Evolutionary conservation across 257 asterid species (phyloP), one percentile per base, ranked within the genome.

Genomic region (Fraxinus pennsylvanica): DNA sequence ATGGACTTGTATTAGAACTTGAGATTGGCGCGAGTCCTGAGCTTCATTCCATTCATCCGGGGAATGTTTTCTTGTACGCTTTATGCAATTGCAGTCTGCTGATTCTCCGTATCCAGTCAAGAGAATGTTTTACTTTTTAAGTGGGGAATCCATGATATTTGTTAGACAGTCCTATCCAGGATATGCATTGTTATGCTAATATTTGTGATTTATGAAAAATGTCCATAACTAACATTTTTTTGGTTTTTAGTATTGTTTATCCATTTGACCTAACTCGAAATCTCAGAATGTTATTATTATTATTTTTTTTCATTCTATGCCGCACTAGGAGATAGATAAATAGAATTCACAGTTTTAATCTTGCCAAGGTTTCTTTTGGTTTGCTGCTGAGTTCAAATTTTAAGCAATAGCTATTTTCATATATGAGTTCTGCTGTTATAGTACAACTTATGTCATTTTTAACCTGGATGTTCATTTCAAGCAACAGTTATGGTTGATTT

Each of bases 401-500:
- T 21, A 3, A 17, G 38, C 15, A 30, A 4, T 1, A 30, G 76
- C 43, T 74, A 15, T 69, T 43, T 61, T 25, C 15, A 1, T 71
- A 6, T 33, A 32, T n/a, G 12, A 9, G 13, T 76, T 61, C 22
- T 29, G 30, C 65, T 54, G 69, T 63, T 41, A 22, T 29, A 14
- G 43, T 54, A 57, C 50, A 14, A 39, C 61, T 30, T 30, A 6
- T 5, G n/a, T 15, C 21, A 47, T 47, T 47, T 47, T 47, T 47
- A 57, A 57, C 27, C 27, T 52, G 63, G 22, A 52, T 12, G 52
- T 66, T 41, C 69, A 15, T 17, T 75, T 47, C 73, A 52, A 47
- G 19, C 39, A 36, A 47, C 3, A 3, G 29, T 57, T 35, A 38
- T 72, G 78, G 63, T 65, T 75, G n/a, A 74, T 76, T 66, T 76